phyloP scores from a whole-genome alignment of 2,329 filamentous ascomycete genomes.

The Cytospora leucostoma region DNA sequence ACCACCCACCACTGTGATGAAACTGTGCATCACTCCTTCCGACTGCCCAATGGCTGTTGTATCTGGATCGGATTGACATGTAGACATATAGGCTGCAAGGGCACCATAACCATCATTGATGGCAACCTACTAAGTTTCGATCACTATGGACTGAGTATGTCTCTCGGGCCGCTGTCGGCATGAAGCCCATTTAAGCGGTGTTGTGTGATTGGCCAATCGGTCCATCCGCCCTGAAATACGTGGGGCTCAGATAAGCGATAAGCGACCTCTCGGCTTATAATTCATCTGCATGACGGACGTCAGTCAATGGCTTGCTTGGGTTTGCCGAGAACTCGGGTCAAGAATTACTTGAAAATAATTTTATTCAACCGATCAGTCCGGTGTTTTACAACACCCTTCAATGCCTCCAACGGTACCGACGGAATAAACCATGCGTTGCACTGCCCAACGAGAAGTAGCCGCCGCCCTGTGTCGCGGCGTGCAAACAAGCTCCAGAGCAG shows the following conservation, averaged over 20 bases:
- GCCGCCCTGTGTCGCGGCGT: slow-evolving; percentile 27
- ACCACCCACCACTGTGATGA: too few species aligned
- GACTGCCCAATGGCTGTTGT: too few species aligned
- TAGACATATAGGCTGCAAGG: too few species aligned
- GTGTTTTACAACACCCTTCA: not conserved
- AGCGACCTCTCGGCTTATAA: not conserved
- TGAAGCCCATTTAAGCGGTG: not conserved
- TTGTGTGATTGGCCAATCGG: not conserved
- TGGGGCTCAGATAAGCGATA: slow-evolving; percentile 17
- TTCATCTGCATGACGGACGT: slow-evolving; percentile 1
- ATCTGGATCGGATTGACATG: too few species aligned
- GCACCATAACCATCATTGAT: too few species aligned
- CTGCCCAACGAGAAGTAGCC: slow-evolving; percentile 23
- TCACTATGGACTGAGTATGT: too few species aligned
- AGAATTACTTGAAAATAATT: not conserved
- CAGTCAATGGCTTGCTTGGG: not conserved
- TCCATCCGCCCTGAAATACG: not conserved
- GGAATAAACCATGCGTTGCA: slow-evolving; percentile 21
- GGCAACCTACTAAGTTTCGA: too few species aligned
- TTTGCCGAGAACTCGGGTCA: not conserved
- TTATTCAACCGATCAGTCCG: not conserved
- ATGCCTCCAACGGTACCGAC: slow-evolving; percentile 20
- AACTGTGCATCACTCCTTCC: too few species aligned
- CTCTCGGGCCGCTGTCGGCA: not conserved
- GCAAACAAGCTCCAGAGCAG: slow-evolving; percentile 31